Conservation (phyloP, 768 basidiomycete species). For the Russula sp. region DNA sequence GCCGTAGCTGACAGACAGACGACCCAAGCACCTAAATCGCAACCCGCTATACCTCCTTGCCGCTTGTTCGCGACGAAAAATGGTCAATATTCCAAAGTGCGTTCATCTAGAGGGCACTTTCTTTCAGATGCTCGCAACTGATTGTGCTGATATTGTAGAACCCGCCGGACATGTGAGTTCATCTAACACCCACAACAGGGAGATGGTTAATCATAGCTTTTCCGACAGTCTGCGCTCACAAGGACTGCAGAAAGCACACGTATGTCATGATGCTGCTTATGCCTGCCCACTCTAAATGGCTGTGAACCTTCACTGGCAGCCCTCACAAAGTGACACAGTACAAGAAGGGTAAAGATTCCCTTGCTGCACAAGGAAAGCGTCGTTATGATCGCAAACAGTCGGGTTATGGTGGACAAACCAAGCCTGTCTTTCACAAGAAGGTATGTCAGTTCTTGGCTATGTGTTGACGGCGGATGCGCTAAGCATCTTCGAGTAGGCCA, state of each 20-base stretch:
- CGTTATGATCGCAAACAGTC: slow-evolving; percentile 99
- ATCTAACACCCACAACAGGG: background rate
- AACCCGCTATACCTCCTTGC: background rate
- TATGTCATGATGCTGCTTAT: slow-evolving; percentile 35
- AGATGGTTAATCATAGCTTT: slow-evolving; percentile 17
- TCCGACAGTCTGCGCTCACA: slow-evolving; percentile 83
- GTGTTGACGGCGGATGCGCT: background rate
- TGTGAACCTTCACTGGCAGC: slow-evolving; percentile 33
- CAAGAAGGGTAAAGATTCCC: slow-evolving; percentile 99
- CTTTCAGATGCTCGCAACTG: background rate
- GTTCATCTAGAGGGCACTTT: slow-evolving; percentile 28
- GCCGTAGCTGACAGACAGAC: background rate
- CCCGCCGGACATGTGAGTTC: slow-evolving; percentile 91
- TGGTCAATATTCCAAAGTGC: slow-evolving; percentile 96
- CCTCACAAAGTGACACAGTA: slow-evolving; percentile 99
- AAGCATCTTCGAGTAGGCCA: slow-evolving; percentile 50
- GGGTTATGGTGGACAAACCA: slow-evolving; percentile 99
- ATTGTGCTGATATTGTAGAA: slow-evolving; percentile 41
- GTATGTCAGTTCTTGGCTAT: slow-evolving; percentile 35
- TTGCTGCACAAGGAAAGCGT: slow-evolving; percentile 98
- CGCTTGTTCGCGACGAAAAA: slow-evolving; percentile 36
- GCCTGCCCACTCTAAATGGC: background rate
- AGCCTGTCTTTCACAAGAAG: slow-evolving; percentile 99
- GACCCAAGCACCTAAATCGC: no score
- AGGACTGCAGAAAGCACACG: slow-evolving; percentile 96